These are phyloP conservation scores for Carpinus fangiana DNA, from an alignment of 306 rosid species.

Conservation along the genomic window DNA sequence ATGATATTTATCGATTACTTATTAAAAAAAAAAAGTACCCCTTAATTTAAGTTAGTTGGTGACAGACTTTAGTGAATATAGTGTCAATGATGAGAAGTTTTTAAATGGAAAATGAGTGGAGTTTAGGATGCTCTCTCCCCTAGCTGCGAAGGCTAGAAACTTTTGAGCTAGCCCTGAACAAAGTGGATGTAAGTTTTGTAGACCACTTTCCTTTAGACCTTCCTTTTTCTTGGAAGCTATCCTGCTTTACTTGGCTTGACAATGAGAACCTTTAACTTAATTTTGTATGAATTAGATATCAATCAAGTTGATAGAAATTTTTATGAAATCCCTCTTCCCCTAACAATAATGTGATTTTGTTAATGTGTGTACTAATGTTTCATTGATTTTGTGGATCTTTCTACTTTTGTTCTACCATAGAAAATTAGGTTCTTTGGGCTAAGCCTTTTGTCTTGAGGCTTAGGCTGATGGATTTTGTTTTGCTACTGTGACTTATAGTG, in stretches of 20 bases:
- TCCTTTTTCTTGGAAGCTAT: conserved; percentile 1
- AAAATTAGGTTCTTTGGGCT: neutral
- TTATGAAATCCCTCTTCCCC: neutral
- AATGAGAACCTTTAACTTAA: conserved; percentile 3
- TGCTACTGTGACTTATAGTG: neutral
- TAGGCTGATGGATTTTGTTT: neutral
- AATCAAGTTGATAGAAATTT: conserved; percentile 1
- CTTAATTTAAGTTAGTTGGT: no score
- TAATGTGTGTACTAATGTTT: neutral
- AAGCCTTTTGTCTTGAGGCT: conserved; percentile 2
- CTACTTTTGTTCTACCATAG: neutral
- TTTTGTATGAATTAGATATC: neutral
- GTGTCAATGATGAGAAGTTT: neutral
- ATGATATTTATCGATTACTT: no score
- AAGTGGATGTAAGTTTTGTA: conserved; percentile 5
- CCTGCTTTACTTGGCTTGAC: conserved; percentile 10
- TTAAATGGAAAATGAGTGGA: neutral
- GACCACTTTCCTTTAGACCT: neutral
- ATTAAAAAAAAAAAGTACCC: no score
- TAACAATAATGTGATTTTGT: neutral
- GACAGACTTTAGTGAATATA: neutral
- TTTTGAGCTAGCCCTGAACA: conserved; percentile 4
- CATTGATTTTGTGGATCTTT: conserved; percentile 1
- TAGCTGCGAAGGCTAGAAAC: conserved; percentile 6
- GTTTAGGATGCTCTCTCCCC: neutral